These are phyloP conservation scores for Hepatocystis sp. DNA, from an alignment of 169 alveolate species.

Conservation along the genomic window DNA sequence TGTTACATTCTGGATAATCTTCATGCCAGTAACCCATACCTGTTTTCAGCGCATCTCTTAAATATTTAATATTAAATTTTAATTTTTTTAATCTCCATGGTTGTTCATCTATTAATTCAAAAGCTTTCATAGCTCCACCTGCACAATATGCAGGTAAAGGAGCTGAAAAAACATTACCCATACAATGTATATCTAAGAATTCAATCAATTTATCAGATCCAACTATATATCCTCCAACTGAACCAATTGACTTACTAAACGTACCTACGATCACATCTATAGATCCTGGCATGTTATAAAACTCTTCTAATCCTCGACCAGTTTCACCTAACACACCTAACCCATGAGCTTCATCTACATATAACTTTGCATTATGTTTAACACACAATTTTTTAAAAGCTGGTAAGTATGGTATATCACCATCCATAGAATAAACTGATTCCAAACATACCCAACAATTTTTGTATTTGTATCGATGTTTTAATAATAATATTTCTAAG, in stretches of 20 bases:
- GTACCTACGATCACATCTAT: conserved; percentile 85
- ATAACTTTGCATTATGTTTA: conserved; percentile 79
- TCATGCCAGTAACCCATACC: conserved; percentile 85
- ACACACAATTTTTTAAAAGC: conserved; percentile 79
- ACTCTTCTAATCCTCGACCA: conserved; percentile 90
- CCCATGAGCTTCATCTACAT: conserved; percentile 92
- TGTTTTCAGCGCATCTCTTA: conserved; percentile 77
- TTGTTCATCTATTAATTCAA: conserved; percentile 81
- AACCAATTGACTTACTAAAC: conserved; percentile 83
- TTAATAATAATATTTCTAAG: conserved; percentile 76
- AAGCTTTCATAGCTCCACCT: conserved; percentile 85
- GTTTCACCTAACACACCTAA: conserved; percentile 90
- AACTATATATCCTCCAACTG: conserved; percentile 87
- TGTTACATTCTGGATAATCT: conserved; percentile 82
- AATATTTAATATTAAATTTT: conserved; percentile 77
- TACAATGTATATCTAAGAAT: conserved; percentile 84
- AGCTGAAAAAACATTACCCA: conserved; percentile 87
- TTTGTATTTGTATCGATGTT: conserved; percentile 72
- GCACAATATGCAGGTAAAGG: conserved; percentile 87
- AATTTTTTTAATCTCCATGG: conserved; percentile 80
- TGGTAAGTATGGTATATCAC: conserved; percentile 89
- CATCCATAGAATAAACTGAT: conserved; percentile 93
- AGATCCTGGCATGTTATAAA: conserved; percentile 82
- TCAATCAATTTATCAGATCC: conserved; percentile 81
- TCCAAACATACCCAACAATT: conserved; percentile 87